phyloP scores from a whole-genome alignment of 148 eudicot genomes.

The Bassia scoparia region DNA sequence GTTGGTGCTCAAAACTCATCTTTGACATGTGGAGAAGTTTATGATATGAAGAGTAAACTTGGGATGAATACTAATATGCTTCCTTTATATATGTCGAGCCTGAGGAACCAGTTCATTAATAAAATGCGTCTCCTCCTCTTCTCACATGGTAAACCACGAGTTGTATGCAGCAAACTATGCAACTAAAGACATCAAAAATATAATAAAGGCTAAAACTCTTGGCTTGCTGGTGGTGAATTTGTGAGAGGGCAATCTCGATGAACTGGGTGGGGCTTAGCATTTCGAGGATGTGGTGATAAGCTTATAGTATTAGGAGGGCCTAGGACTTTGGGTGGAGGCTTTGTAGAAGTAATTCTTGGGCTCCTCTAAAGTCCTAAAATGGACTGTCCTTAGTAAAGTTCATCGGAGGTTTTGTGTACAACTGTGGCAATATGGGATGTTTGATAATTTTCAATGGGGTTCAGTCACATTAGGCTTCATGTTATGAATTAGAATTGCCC shows the following conservation, averaged over 20 bases:
- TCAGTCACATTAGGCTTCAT: slow-evolving; percentile 8
- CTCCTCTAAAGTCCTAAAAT: slow-evolving; percentile 46
- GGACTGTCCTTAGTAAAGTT: slow-evolving; percentile 55
- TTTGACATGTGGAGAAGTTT: slow-evolving; percentile 68
- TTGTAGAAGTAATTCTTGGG: slow-evolving; percentile 68
- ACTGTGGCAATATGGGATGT: slow-evolving; percentile 92
- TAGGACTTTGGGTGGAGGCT: slow-evolving; percentile 42
- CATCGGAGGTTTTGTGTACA: slow-evolving; percentile 71
- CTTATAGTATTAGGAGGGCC: slow-evolving; percentile 75
- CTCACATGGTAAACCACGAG: slow-evolving; percentile 69
- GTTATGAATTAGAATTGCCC: slow-evolving; percentile 5
- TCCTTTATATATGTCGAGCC: slow-evolving; percentile 39
- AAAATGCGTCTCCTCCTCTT: slow-evolving; percentile 76
- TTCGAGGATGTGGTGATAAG: slow-evolving; percentile 67
- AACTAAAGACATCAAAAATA: slow-evolving; percentile 49
- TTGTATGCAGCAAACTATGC: slow-evolving; percentile 73
- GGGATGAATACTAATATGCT: slow-evolving; percentile 69
- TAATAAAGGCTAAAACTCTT: slow-evolving; percentile 37
- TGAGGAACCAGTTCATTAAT: slow-evolving; percentile 29
- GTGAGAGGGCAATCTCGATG: slow-evolving; percentile 59
- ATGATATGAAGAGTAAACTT: slow-evolving; percentile 42
- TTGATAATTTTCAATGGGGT: slow-evolving; percentile 26
- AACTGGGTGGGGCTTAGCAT: slow-evolving; percentile 84
- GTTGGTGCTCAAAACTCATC: slow-evolving; percentile 39
- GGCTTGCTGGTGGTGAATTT: slow-evolving; percentile 58